Evolutionary conservation across 345 rosid genomes (phyloP).

Genomic region (Carallia brachiata): DNA sequence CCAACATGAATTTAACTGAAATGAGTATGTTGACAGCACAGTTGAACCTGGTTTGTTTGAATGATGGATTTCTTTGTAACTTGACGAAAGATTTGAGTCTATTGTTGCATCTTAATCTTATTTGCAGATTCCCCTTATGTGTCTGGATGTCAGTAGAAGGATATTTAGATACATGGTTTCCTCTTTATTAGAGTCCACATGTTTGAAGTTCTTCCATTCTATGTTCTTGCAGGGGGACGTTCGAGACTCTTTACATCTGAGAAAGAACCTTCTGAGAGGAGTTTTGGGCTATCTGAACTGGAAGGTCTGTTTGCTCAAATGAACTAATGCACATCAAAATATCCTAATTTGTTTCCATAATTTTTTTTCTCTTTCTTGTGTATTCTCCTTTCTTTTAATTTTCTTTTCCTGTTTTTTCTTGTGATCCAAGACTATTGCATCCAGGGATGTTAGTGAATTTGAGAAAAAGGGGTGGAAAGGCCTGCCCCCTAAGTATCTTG

Average conservation of each 20-base stretch:
- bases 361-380: neutral
- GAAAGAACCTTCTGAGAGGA: conserved; percentile 70
- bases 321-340: neutral
- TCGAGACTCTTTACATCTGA: conserved; percentile 67
- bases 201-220: conserved; percentile 1
- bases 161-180: neutral
- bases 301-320: conserved; percentile 55
- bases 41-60: too few relatives aligned
- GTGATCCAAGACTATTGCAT: neutral
- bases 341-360: neutral
- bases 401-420: neutral
- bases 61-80: too few relatives aligned
- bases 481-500: neutral
- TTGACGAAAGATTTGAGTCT: too few relatives aligned
- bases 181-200: neutral
- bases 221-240: conserved; percentile 62
- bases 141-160: neutral
- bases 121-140: neutral
- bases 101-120: neutral
- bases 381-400: neutral
- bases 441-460: neutral
- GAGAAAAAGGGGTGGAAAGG: neutral
- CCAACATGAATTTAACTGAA: too few relatives aligned
- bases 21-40: too few relatives aligned
- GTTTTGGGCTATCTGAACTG: conserved; percentile 49